Base-by-base conservation (phyloP, 2,329 filamentous ascomycete genomes). In the Scytalidium sp. region DNA sequence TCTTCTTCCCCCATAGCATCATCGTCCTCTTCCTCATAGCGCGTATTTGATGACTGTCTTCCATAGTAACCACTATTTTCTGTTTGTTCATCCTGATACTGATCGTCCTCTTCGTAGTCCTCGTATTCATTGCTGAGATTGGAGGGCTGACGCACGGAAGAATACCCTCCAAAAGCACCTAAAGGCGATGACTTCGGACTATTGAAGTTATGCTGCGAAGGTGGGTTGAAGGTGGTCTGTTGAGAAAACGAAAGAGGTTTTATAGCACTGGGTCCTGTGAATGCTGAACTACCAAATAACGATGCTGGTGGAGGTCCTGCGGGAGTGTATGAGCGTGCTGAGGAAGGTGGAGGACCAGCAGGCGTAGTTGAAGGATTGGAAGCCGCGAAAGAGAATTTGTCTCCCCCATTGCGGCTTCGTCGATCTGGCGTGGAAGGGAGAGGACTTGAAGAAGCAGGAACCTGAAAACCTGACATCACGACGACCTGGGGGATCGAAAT, bases 321-420 rank as follows among this genome's bases (percentile, higher is more conserved):
- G 25, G 80, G 80, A 19, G 79, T 82, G 47, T 80, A 80, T n/a
- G 79, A 81, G 53, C 65, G 64, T 21, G 70, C 67, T 51, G 70
- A 72, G 25, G 76, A 77, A 21, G 78, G 79, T 1, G 80, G 79
- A 50, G 71, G 73, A 39, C 78, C 80, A 43, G 76, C 77, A 46
- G 80, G 80, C 15, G 80, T 83, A 19, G 78, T 81, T 5, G 80
- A 82, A 41, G 75, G 70, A 39, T 67, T 65, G 39, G 60, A 58
- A 39, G 51, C 53, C 23, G 56, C 61, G 50, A 65, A 66, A 39
- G 50, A 55, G 50, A 57, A 59, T 21, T 43, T 43, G 41, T 58
- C 56, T 22, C 53, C 55, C 47, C 55, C 56, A 58, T 61, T 57
- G 43, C 54, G 56, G 21, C 60, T 56, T 44, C 51, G 60, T 54